These are phyloP conservation scores for Oemleria cerasiformis DNA, from an alignment of 306 rosid species.

Conservation along the genomic window DNA sequence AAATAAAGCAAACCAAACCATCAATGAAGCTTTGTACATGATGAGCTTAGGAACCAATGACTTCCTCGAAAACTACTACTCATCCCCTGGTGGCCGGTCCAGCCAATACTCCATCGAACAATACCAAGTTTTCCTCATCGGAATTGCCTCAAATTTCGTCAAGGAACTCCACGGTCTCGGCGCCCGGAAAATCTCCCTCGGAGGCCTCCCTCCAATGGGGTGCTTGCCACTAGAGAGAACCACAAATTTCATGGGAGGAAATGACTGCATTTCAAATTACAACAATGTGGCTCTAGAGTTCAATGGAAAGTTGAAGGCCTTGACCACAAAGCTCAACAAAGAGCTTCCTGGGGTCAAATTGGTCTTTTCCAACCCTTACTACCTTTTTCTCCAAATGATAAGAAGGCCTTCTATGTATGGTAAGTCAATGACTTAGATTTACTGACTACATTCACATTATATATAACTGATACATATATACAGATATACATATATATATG, in stretches of 20 bases:
- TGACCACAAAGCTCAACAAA: constrained; percentile 44
- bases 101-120: constrained; percentile 43
- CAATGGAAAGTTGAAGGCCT: constrained; percentile 54
- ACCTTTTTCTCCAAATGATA: constrained; percentile 44
- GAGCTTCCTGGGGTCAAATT: constrained; percentile 56
- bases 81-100: constrained; percentile 41
- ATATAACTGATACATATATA: no score
- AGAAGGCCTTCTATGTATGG: constrained; percentile 54
- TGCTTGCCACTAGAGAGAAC: constrained; percentile 89
- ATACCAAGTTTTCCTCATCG: constrained; percentile 54
- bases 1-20: constrained; percentile 36
- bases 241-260: constrained; percentile 45
- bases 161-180: constrained; percentile 57
- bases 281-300: constrained; percentile 62
- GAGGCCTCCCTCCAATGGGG: constrained; percentile 97
- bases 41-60: constrained; percentile 87
- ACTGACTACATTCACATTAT: no score
- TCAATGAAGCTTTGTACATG: constrained; percentile 54
- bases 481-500: no score
- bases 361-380: constrained; percentile 73
- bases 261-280: constrained; percentile 43
- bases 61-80: constrained; percentile 81
- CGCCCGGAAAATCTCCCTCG: constrained; percentile 77
- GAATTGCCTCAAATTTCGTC: constrained; percentile 63
- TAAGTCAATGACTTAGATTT: constrained; percentile 25